Percentiles rank a stretch among this genome's conserved stretches.
phyloP scores from a whole-genome alignment of 192 early-diverging fungal species.

The Fimicolochytrium jonesii region DNA sequence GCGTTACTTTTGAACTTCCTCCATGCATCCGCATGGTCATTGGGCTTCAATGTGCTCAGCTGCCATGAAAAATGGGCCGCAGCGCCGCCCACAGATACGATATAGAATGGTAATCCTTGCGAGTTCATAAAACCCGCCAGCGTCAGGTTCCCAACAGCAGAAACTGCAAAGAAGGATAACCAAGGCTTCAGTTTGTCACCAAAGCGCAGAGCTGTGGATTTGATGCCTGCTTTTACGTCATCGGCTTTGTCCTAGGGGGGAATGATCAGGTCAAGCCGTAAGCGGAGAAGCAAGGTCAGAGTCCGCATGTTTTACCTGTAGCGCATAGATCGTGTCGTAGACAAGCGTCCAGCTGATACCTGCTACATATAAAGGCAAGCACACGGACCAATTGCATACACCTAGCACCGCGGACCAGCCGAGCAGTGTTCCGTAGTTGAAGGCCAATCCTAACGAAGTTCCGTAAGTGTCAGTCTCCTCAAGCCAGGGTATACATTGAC shows the following conservation, averaged over 20 bases:
- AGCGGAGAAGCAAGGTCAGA: too few relatives aligned
- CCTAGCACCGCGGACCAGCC: conserved; percentile 80
- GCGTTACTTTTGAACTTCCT: conserved; percentile 73
- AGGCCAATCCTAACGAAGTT: conserved; percentile 80
- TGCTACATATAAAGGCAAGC: conserved; percentile 76
- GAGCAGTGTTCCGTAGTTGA: conserved; percentile 90
- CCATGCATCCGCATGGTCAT: conserved; percentile 23
- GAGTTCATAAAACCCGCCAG: conserved; percentile 77
- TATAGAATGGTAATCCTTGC: conserved; percentile 69
- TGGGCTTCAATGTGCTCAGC: conserved; percentile 55
- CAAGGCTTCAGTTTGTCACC: conserved; percentile 64
- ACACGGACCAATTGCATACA: conserved; percentile 59
- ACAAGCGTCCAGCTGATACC: conserved; percentile 91
- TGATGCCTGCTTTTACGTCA: conserved; percentile 79
- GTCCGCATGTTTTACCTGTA: conserved; percentile 61
- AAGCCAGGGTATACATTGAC: background rate
- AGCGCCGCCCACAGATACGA: conserved; percentile 66
- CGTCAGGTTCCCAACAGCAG: conserved; percentile 62
- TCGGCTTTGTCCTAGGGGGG: conserved; percentile 91
- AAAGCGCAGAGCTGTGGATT: conserved; percentile 88
- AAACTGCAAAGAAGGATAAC: conserved; percentile 67
- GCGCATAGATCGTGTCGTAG: conserved; percentile 96
- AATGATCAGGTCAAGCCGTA: too few relatives aligned
- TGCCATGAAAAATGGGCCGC: conserved; percentile 82
- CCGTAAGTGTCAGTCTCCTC: conserved; percentile 1